A percentile compares a stretch with the other conserved stretches of the same genome.
These are phyloP conservation scores for Oxyria digyna DNA, from an alignment of 148 eudicot species.

Conservation along the genomic window DNA sequence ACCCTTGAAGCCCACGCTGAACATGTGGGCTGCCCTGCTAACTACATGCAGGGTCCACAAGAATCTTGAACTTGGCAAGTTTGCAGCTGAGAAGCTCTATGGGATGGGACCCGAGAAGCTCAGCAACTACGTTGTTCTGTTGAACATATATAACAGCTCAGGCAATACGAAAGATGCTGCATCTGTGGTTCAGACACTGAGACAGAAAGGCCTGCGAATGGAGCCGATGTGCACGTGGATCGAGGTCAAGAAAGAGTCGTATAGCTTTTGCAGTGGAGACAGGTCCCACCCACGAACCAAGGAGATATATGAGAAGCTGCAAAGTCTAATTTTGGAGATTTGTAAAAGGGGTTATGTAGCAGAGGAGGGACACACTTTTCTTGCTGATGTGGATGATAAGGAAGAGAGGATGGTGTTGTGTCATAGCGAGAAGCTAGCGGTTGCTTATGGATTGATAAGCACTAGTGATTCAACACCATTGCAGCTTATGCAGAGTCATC, in stretches of 20 bases:
- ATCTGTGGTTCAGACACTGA: constrained; percentile 42
- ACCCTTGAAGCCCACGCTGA: constrained; percentile 54
- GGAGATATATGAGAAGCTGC: constrained; percentile 43
- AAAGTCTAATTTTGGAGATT: constrained; percentile 38
- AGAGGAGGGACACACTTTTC: constrained; percentile 26
- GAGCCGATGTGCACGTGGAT: constrained; percentile 72
- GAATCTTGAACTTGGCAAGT: constrained; percentile 53
- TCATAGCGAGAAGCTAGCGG: constrained; percentile 76
- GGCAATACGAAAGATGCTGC: constrained; percentile 69
- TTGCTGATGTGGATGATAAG: constrained; percentile 75
- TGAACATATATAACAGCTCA: constrained; percentile 52
- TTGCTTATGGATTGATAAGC: constrained; percentile 57
- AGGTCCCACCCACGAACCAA: constrained; percentile 27
- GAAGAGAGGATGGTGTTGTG: constrained; percentile 36
- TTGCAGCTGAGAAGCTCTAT: constrained; percentile 73
- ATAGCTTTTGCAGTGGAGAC: constrained; percentile 50
- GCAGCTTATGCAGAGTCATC: constrained; percentile 70
- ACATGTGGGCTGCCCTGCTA: constrained; percentile 92
- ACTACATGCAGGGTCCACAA: constrained; percentile 69
- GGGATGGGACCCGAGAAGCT: constrained; percentile 79
- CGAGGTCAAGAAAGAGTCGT: constrained; percentile 52
- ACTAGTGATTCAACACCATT: constrained; percentile 32
- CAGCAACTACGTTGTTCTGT: constrained; percentile 55
- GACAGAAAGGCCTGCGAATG: constrained; percentile 52
- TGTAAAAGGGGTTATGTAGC: constrained; percentile 49